These are phyloP conservation scores for Nakazawaea populi DNA, from an alignment of 805 yeast genomes.

Conservation along the genomic window DNA sequence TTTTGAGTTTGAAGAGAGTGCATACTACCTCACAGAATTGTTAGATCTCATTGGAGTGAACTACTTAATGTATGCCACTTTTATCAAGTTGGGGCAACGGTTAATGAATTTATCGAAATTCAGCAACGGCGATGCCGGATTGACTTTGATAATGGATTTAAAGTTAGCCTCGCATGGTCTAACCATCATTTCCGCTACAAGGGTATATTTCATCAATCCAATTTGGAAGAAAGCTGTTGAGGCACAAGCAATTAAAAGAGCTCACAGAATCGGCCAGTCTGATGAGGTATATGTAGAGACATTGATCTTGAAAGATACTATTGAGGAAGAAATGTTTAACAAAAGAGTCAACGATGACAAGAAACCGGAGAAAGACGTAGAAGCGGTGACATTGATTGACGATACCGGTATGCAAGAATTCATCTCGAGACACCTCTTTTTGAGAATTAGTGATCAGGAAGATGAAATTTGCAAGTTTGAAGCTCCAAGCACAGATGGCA, in stretches of 20 bases:
- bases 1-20: conserved; percentile 68
- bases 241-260: conserved; percentile 73
- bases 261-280: conserved; percentile 70
- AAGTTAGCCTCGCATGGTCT: conserved; percentile 65
- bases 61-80: conserved; percentile 61
- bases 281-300: conserved; percentile 67
- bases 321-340: conserved; percentile 64
- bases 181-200: conserved; percentile 61
- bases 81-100: conserved; percentile 43
- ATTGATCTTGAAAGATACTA: conserved; percentile 50
- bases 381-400: conserved; percentile 40
- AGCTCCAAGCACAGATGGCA: conserved; percentile 18
- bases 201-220: conserved; percentile 66
- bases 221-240: conserved; percentile 66
- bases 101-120: conserved; percentile 48
- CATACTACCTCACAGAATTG: conserved; percentile 60
- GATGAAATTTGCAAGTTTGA: conserved; percentile 32
- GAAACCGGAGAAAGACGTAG: conserved; percentile 10
- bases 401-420: conserved; percentile 54
- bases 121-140: conserved; percentile 39
- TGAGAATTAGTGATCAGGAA: conserved; percentile 24
- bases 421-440: conserved; percentile 43
- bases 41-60: conserved; percentile 55
- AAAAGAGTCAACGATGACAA: conserved; percentile 17
- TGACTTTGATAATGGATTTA: conserved; percentile 60